Percentiles rank a stretch among this genome's conserved stretches.
These are phyloP conservation scores for Fusarium kyushuense DNA, from an alignment of 2,329 filamentous ascomycete genomes.

Conservation along the genomic window DNA sequence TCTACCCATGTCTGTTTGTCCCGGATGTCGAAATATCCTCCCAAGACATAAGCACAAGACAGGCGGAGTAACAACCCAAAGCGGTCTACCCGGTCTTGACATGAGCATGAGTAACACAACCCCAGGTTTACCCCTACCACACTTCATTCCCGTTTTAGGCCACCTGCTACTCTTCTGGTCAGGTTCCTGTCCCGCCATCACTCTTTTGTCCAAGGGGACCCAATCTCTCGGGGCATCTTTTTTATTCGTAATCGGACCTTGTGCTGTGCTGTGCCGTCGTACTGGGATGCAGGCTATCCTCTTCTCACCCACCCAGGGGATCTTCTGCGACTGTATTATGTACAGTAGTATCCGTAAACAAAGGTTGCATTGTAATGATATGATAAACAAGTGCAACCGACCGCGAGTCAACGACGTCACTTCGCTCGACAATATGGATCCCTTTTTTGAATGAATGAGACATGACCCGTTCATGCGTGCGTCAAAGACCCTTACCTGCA, in stretches of 20 bases:
- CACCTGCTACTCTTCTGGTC: slow-evolving; percentile 10
- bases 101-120: slow-evolving; percentile 29
- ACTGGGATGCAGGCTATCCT: not conserved
- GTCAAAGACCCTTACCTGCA: slow-evolving; percentile 3
- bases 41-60: slow-evolving; percentile 16
- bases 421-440: slow-evolving; percentile 26
- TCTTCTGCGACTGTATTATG: not conserved
- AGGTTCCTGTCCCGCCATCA: slow-evolving; percentile 22
- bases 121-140: slow-evolving; percentile 42
- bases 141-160: slow-evolving; percentile 15
- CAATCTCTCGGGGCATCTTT: slow-evolving; percentile 22
- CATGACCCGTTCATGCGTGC: slow-evolving; percentile 27
- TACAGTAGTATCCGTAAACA: not conserved
- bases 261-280: slow-evolving; percentile 3
- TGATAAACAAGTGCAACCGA: slow-evolving; percentile 6
- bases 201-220: slow-evolving; percentile 25
- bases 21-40: not conserved
- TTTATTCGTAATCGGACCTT: slow-evolving; percentile 8
- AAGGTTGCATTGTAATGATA: slow-evolving; percentile 7
- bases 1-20: not conserved
- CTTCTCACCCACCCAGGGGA: not conserved
- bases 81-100: slow-evolving; percentile 36
- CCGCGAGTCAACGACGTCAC: slow-evolving; percentile 38
- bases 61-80: slow-evolving; percentile 42
- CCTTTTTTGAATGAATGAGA: slow-evolving; percentile 9